Evolutionary conservation across 2,329 filamentous ascomycete species (phyloP), one percentile per base, ranked within the genome.

Genomic region (Dendryphion nanum): DNA sequence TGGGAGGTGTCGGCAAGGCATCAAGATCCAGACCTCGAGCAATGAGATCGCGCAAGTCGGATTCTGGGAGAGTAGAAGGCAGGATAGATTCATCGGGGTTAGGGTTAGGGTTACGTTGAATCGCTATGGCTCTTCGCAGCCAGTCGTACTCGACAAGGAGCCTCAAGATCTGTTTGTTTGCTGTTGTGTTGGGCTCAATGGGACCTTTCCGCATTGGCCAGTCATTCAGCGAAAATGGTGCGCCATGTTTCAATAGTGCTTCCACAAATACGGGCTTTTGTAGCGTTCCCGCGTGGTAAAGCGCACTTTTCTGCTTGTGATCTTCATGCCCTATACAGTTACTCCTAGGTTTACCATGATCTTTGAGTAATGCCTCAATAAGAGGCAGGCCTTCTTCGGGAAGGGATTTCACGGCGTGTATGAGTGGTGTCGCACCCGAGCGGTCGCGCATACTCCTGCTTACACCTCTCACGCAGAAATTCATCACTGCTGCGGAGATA

Each of bases 281-380:
- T 30, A 55, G 16, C 6, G 46, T 56, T 4, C 50, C 51, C 6
- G 61, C 57, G 37, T 58, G 61, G 44, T 50, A 53, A 8, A 64
- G 31, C 2, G 61, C 58, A 21, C 55, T 53, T 0, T 36, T 44
- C 13, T 48, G 45, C 23, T 51, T 45, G 32, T 62, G 58, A 16
- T 64, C 59, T 21, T 63, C 56, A 21, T 64, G 61, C 6, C 46
- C 48, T 8, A 57, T 48, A 35, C 59, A 64, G 20, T 63, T 61
- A 33, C 47, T 47, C 37, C 44, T 46, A 16, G 16, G 7, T 7
- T 48, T 40, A 3, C 41, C 40, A 15, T 41, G 50, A 36, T 55
- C 45, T 3, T 38, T 35, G 3, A 64, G 41, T 2, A 63, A 35
- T 7, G 43, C 45, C 33, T 64, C 52, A 4, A 64, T 24, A 8